phyloP scores from a whole-genome alignment of 1,139 yeast genomes.

The Candida sp. region DNA sequence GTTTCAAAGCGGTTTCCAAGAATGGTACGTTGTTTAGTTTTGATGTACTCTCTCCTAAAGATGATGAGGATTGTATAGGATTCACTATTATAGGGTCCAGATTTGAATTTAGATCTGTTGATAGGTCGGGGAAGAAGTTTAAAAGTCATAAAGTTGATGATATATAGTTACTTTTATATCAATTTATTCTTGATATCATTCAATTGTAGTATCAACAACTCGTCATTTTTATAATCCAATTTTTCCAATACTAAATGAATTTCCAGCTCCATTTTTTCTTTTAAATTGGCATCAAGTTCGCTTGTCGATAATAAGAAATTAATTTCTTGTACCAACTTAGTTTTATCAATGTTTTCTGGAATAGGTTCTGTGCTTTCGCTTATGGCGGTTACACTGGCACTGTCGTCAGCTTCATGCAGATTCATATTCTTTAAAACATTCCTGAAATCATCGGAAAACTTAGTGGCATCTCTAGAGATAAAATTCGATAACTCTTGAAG shows the following conservation, averaged over 20 bases:
- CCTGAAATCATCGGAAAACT: conserved; percentile 27
- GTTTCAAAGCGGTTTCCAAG: conserved; percentile 56
- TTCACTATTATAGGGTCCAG: conserved; percentile 81
- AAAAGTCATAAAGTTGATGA: conserved; percentile 74
- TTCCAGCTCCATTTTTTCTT: conserved; percentile 7
- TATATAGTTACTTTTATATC: conserved; percentile 20
- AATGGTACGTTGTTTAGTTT: conserved; percentile 57
- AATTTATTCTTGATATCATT: conserved; percentile 14
- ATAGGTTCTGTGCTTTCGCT: conserved; percentile 7
- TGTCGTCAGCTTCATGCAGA: conserved; percentile 14
- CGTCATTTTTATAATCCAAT: conserved; percentile 17
- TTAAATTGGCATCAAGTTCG: conserved; percentile 5
- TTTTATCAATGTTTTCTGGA: conserved; percentile 13
- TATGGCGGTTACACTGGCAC: conserved; percentile 20
- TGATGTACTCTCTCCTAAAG: conserved; percentile 38
- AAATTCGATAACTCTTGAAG: conserved; percentile 26
- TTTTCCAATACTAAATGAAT: conserved; percentile 13
- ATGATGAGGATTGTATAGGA: conserved; percentile 28
- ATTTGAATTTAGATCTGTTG: conserved; percentile 71
- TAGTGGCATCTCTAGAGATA: conserved; percentile 17
- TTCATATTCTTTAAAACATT: conserved; percentile 20
- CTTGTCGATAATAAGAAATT: conserved; percentile 11
- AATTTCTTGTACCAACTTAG: conserved; percentile 15
- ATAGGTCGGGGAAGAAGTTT: conserved; percentile 83
- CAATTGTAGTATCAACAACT: conserved; percentile 21